Evolutionary conservation across 176 grass and related monocot genomes (phyloP).

Genomic region (Chrysopogon serrulatus): DNA sequence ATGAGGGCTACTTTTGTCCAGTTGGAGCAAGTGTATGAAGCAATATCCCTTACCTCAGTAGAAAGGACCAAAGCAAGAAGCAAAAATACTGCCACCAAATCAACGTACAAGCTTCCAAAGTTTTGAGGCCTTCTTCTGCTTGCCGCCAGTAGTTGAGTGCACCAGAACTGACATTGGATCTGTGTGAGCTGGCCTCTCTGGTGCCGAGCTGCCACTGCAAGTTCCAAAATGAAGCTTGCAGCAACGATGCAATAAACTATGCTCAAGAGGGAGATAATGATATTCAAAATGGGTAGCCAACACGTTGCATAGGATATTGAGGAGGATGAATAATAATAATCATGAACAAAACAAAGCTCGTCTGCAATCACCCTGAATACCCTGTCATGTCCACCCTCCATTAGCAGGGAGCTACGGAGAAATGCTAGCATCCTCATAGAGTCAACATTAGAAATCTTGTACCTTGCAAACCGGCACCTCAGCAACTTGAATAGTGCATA

Average conservation of each 20-base stretch:
- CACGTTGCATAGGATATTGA: neutral
- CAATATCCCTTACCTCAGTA: neutral
- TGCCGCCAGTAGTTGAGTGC: neutral
- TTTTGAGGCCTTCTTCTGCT: fast-evolving
- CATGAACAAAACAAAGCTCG: neutral
- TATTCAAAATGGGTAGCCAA: neutral
- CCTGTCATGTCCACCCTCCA: neutral
- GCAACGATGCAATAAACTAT: neutral
- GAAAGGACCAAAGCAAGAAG: neutral
- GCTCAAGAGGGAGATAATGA: neutral
- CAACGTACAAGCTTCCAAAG: neutral
- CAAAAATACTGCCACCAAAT: fast-evolving
- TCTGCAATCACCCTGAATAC: neutral
- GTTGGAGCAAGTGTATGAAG: neutral
- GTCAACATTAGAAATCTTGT: neutral
- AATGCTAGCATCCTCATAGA: neutral
- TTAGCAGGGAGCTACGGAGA: neutral
- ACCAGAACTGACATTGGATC: neutral
- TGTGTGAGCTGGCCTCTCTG: neutral
- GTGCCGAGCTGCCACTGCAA: neutral
- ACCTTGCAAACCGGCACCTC: neutral
- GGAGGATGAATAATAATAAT: neutral
- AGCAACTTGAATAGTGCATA: too few species aligned
- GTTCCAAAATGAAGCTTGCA: neutral
- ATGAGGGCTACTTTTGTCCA: too few species aligned